Conservation (phyloP, 768 basidiomycete genomes). For the Mycena metata region DNA sequence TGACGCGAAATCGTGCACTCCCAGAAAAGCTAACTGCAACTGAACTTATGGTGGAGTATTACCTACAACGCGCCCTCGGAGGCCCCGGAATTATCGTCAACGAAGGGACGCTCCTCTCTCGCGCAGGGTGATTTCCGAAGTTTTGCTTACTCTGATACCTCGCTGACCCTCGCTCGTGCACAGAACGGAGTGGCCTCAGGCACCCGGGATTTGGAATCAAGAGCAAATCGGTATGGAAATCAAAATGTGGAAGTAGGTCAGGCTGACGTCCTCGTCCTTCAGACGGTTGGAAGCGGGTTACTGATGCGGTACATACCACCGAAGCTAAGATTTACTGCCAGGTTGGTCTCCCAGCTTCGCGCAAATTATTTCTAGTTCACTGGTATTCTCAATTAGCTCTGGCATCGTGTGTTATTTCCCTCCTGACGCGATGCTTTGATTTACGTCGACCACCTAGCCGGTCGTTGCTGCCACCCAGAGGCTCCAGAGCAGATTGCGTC, state of each 20-base stretch:
- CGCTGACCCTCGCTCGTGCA: too few relatives aligned
- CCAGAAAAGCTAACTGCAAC: neutral
- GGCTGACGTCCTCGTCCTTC: neutral
- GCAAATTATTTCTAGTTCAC: slow-evolving; percentile 6
- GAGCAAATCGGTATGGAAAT: slow-evolving; percentile 49
- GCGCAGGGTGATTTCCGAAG: neutral
- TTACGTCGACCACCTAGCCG: slow-evolving; percentile 2
- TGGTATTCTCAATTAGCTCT: neutral
- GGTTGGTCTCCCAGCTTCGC: slow-evolving; percentile 1
- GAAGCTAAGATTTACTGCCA: slow-evolving; percentile 55
- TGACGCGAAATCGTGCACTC: slow-evolving; percentile 9
- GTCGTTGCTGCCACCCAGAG: slow-evolving; percentile 18
- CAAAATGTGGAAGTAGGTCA: neutral
- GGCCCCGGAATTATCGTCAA: slow-evolving; percentile 5
- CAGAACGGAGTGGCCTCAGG: slow-evolving; percentile 16
- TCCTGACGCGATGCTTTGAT: neutral
- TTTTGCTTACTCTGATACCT: neutral
- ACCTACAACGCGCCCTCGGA: slow-evolving; percentile 9
- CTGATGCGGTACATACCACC: slow-evolving; percentile 59
- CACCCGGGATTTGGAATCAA: slow-evolving; percentile 60
- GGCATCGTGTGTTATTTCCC: slow-evolving; percentile 1
- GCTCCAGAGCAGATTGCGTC: slow-evolving; percentile 50
- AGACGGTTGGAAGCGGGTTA: slow-evolving; percentile 60
- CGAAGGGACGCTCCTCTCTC: slow-evolving; percentile 5
- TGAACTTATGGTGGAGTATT: slow-evolving; percentile 12